Evolutionary conservation across 2,329 filamentous ascomycete genomes (phyloP).

Genomic region (Phialocephala subalpina): DNA sequence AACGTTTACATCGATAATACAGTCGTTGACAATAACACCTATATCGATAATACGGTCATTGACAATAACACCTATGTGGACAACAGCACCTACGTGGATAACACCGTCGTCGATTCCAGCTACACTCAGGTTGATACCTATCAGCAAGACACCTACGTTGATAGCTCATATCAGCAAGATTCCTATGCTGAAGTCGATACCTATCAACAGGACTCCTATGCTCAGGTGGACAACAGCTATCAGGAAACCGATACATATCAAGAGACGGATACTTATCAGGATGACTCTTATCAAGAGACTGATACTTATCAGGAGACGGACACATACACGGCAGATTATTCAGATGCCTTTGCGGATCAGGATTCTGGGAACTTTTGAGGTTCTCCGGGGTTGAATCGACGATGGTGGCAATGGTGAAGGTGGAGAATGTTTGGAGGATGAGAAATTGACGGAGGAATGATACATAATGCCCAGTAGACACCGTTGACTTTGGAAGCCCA

Average conservation of each 20-base stretch:
- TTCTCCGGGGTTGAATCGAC: neutral
- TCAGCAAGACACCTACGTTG: conserved; percentile 1
- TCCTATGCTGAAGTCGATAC: conserved; percentile 1
- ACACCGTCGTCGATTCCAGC: neutral
- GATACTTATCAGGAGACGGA: neutral
- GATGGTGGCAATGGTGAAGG: neutral
- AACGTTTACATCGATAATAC: no score
- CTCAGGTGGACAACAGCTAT: neutral
- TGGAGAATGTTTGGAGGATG: neutral
- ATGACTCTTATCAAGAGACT: neutral
- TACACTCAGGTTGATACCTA: conserved; percentile 4
- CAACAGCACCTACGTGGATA: neutral
- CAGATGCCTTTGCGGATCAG: neutral
- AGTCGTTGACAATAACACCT: neutral
- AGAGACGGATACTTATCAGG: neutral
- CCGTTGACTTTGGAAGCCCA: neutral
- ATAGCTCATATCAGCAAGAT: conserved; percentile 1
- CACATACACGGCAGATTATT: neutral
- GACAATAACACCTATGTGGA: neutral
- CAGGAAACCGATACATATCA: neutral
- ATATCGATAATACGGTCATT: neutral
- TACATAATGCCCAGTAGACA: neutral
- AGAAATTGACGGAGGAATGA: neutral
- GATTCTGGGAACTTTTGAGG: neutral
- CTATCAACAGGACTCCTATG: neutral